phyloP scores from a whole-genome alignment of 2,329 filamentous ascomycete species.

The Achaetomium macrosporum region DNA sequence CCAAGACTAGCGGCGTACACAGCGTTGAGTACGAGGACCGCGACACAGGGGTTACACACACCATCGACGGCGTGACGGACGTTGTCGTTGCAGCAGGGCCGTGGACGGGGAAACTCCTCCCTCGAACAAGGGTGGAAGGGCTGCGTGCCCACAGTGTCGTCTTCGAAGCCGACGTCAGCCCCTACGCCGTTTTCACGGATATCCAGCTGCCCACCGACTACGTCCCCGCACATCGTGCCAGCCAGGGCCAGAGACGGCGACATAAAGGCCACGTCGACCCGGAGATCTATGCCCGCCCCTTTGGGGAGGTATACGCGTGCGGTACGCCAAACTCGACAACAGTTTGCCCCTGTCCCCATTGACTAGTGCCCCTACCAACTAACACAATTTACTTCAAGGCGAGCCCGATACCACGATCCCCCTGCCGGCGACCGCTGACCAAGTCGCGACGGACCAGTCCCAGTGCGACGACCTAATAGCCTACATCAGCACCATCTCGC shows the following conservation, averaged over 20 bases:
- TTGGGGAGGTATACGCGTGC: constrained; percentile 88
- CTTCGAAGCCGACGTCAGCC: constrained; percentile 58
- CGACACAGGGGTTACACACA: constrained; percentile 29
- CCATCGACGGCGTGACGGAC: constrained; percentile 44
- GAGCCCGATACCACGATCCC: constrained; percentile 74
- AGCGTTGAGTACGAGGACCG: constrained; percentile 57
- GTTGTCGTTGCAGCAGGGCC: constrained; percentile 39
- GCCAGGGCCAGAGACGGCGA: constrained; percentile 44
- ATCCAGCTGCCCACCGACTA: constrained; percentile 67
- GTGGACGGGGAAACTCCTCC: constrained; percentile 57
- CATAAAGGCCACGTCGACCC: constrained; percentile 66
- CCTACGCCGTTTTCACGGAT: constrained; percentile 80
- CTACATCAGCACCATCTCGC: constrained; percentile 62
- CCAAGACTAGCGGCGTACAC: constrained; percentile 40
- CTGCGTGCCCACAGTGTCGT: constrained; percentile 61
- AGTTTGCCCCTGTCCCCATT: not conserved
- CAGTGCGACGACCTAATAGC: constrained; percentile 82
- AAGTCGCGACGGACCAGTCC: constrained; percentile 66
- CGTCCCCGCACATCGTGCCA: constrained; percentile 44
- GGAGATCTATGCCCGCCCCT: constrained; percentile 88
- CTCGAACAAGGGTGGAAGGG: constrained; percentile 51
- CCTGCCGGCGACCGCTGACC: constrained; percentile 68
- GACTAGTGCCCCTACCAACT: not conserved
- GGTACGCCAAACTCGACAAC: constrained; percentile 42
- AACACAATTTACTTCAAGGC: constrained; percentile 31